Evolutionary conservation across 108 stramenopile genomes (phyloP).

Genomic region (Pseudonitzschia delicatissima): DNA sequence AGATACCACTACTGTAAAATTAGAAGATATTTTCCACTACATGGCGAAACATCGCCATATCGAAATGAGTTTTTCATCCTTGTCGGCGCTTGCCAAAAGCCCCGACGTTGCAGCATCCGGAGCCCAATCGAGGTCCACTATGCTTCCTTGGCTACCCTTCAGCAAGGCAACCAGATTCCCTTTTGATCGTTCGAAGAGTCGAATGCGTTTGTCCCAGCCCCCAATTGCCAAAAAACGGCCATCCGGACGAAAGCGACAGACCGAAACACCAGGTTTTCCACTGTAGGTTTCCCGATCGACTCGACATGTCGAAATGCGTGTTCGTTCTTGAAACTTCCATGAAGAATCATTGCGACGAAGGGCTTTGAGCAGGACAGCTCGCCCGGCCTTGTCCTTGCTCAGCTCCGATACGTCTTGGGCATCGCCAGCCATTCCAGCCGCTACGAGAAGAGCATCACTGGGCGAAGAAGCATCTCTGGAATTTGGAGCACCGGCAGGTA

Average conservation of each 20-base stretch:
- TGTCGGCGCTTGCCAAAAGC: conserved; percentile 64
- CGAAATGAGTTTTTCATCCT: conserved; percentile 53
- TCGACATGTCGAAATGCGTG: conserved; percentile 59
- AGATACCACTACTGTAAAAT: neutral
- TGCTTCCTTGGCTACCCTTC: conserved; percentile 53
- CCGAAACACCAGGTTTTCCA: conserved; percentile 69
- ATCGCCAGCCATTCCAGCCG: conserved; percentile 80
- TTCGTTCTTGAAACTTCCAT: conserved; percentile 34
- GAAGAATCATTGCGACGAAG: conserved; percentile 3
- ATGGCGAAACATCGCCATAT: conserved; percentile 59
- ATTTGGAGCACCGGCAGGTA: conserved; percentile 20
- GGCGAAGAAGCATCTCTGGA: no score
- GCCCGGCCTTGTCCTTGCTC: conserved; percentile 48
- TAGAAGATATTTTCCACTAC: neutral
- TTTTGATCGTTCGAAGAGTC: conserved; percentile 59
- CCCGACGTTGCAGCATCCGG: conserved; percentile 52
- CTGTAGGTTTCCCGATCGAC: conserved; percentile 28
- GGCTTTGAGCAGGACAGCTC: conserved; percentile 61
- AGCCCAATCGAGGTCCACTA: conserved; percentile 78
- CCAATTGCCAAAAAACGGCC: conserved; percentile 78
- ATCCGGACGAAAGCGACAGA: conserved; percentile 77
- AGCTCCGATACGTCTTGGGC: conserved; percentile 48
- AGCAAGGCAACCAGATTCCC: conserved; percentile 63
- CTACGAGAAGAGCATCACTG: conserved; percentile 38
- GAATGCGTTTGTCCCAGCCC: conserved; percentile 80